Evolutionary conservation across 2,329 filamentous ascomycete genomes (phyloP).

Genomic region (Thielaviopsis ethacetica): DNA sequence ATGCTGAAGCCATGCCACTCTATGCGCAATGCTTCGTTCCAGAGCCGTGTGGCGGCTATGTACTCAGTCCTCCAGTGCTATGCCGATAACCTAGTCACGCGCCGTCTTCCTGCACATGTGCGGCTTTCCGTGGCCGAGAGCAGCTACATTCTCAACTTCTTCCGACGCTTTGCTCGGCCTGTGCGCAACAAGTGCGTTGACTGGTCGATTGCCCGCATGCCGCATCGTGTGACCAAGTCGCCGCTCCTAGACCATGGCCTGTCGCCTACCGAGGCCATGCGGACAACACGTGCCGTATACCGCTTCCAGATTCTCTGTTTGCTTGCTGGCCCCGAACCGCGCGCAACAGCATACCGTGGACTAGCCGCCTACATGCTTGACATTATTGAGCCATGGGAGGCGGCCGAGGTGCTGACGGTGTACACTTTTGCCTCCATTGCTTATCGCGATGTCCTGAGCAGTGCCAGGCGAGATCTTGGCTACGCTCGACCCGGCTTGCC

Average conservation of each 20-base stretch:
- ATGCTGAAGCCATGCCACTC: constrained; percentile 5
- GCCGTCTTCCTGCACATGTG: not conserved
- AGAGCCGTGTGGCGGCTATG: constrained; percentile 2
- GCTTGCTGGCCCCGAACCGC: not conserved
- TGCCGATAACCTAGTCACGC: not conserved
- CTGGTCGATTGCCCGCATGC: constrained; percentile 6
- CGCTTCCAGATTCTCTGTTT: constrained; percentile 8
- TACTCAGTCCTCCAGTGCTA: not conserved
- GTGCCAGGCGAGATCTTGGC: not conserved
- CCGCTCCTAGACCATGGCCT: not conserved
- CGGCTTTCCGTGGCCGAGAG: constrained; percentile 3
- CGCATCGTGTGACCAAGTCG: not conserved
- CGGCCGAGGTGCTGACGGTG: constrained; percentile 6
- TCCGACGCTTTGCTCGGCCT: constrained; percentile 4
- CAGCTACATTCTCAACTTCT: constrained; percentile 7
- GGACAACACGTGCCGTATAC: constrained; percentile 7
- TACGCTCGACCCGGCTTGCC: not conserved
- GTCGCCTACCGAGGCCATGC: not conserved
- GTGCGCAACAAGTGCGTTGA: constrained; percentile 1
- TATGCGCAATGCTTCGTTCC: not conserved
- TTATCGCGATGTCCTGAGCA: constrained; percentile 5
- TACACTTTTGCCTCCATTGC: constrained; percentile 4
- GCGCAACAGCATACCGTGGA: not conserved
- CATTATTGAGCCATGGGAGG: constrained; percentile 10
- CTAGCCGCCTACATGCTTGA: constrained; percentile 1